Evolutionary conservation across 2,329 filamentous ascomycete genomes (phyloP).

Genomic region (Talaromyces sp.): DNA sequence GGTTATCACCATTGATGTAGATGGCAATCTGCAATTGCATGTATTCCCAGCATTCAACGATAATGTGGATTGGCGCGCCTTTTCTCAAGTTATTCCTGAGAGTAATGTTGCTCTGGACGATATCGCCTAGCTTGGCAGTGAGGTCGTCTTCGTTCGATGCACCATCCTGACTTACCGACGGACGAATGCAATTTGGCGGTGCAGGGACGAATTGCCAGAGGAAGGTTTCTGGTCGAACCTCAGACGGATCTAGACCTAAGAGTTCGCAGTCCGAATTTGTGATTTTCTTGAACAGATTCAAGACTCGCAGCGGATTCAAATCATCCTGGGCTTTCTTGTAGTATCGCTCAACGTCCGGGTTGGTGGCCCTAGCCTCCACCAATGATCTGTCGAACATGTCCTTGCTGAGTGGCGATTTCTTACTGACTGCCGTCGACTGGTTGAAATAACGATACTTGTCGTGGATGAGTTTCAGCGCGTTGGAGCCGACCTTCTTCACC

Average conservation of each 20-base stretch:
- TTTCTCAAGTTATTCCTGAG: slow-evolving; percentile 77
- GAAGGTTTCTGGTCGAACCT: slow-evolving; percentile 92
- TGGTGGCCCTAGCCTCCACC: slow-evolving; percentile 67
- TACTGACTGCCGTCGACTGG: slow-evolving; percentile 79
- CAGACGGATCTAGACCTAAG: slow-evolving; percentile 77
- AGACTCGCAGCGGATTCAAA: slow-evolving; percentile 77
- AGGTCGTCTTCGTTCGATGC: slow-evolving; percentile 95
- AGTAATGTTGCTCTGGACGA: slow-evolving; percentile 84
- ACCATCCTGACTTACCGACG: slow-evolving; percentile 87
- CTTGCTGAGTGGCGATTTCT: slow-evolving; percentile 76
- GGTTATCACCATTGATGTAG: slow-evolving; percentile 96
- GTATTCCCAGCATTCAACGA: slow-evolving; percentile 99
- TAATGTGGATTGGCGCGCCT: slow-evolving; percentile 77
- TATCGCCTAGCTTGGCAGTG: slow-evolving; percentile 94
- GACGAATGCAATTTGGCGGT: slow-evolving; percentile 87
- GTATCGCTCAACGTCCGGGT: slow-evolving; percentile 83
- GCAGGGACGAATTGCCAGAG: slow-evolving; percentile 96
- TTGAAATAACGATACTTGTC: slow-evolving; percentile 89
- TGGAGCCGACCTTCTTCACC: slow-evolving; percentile 77
- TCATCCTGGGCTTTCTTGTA: slow-evolving; percentile 90
- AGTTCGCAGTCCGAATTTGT: slow-evolving; percentile 82
- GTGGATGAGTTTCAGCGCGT: slow-evolving; percentile 87
- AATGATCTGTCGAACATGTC: slow-evolving; percentile 83
- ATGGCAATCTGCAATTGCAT: slow-evolving; percentile 91
- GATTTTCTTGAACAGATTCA: slow-evolving; percentile 89